Conservation (phyloP, 768 basidiomycete species). For the Mrakia blollopis region DNA sequence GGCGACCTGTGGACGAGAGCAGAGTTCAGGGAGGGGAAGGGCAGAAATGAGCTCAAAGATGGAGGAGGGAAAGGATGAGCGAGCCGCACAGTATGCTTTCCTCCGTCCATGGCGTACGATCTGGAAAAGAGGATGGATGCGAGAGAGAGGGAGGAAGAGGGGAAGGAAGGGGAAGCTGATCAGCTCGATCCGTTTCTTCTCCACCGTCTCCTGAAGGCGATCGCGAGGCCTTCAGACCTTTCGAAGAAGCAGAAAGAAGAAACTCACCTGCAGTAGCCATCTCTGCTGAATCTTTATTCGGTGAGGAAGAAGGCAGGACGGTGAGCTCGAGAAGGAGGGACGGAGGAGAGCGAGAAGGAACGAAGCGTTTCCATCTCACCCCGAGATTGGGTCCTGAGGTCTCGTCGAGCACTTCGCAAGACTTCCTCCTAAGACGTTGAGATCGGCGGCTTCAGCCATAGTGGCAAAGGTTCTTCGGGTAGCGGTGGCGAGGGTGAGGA, state of each 20-base stretch:
- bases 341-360: not conserved
- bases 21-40: not conserved
- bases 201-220: not conserved
- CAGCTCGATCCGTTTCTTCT: no score
- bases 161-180: not conserved
- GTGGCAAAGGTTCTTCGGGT: slow-evolving; percentile 11
- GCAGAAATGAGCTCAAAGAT: not conserved
- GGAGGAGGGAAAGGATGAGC: not conserved
- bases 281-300: not conserved
- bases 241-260: not conserved
- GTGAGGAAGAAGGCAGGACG: not conserved
- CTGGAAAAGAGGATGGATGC: not conserved
- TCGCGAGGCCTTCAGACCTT: not conserved
- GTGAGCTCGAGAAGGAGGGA: not conserved
- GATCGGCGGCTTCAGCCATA: slow-evolving; percentile 19
- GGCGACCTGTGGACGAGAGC: not conserved
- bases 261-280: slow-evolving; percentile 21
- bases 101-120: slow-evolving; percentile 16
- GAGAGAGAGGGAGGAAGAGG: not conserved
- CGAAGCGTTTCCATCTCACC: not conserved
- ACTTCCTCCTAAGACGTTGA: not conserved
- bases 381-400: slow-evolving; percentile 19
- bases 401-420: slow-evolving; percentile 12
- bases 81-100: slow-evolving; percentile 11
- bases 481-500: not conserved